Percentiles rank a stretch among this genome's conserved stretches.
Conservation (phyloP, 257 asterid genomes). For the Rubia yunnanensis region DNA sequence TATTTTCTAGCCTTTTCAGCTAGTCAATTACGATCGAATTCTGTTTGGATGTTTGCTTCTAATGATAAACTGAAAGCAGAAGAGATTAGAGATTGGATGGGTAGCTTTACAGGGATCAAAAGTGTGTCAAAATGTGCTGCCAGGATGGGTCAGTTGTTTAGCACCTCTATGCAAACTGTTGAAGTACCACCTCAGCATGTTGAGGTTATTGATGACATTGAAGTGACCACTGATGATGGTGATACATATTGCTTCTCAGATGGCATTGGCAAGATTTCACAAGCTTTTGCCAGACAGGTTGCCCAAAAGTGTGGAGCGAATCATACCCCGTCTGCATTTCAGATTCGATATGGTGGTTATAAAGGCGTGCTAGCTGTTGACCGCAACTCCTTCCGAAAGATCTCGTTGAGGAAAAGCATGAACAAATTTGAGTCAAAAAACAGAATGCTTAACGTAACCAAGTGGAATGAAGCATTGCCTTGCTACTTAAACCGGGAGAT, state of each 20-base stretch:
- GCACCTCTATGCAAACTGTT: slow-evolving; percentile 61
- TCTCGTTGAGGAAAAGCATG: slow-evolving; percentile 69
- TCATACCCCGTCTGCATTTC: slow-evolving; percentile 80
- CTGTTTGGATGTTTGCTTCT: slow-evolving; percentile 98
- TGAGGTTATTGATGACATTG: slow-evolving; percentile 61
- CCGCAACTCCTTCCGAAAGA: slow-evolving; percentile 51
- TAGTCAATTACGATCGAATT: slow-evolving; percentile 78
- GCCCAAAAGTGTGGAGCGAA: slow-evolving; percentile 45
- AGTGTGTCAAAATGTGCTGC: slow-evolving; percentile 89
- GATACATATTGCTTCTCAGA: slow-evolving; percentile 82
- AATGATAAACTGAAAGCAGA: slow-evolving; percentile 56
- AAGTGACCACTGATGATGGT: slow-evolving; percentile 55
- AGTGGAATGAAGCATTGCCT: slow-evolving; percentile 78
- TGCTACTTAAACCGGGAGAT: slow-evolving; percentile 91
- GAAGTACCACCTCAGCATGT: slow-evolving; percentile 48
- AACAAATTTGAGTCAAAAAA: slow-evolving; percentile 76
- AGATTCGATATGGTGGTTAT: slow-evolving; percentile 90
- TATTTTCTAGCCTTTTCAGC: slow-evolving; percentile 86
- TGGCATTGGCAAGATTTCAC: slow-evolving; percentile 86
- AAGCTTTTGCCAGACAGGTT: slow-evolving; percentile 46
- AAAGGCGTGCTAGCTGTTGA: slow-evolving; percentile 83
- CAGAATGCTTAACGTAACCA: slow-evolving; percentile 76
- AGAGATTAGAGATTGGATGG: slow-evolving; percentile 91
- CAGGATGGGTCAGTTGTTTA: slow-evolving; percentile 92
- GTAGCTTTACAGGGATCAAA: slow-evolving; percentile 67